phyloP scores from a whole-genome alignment of 129 eudicot species.

The Lactuca saligna region DNA sequence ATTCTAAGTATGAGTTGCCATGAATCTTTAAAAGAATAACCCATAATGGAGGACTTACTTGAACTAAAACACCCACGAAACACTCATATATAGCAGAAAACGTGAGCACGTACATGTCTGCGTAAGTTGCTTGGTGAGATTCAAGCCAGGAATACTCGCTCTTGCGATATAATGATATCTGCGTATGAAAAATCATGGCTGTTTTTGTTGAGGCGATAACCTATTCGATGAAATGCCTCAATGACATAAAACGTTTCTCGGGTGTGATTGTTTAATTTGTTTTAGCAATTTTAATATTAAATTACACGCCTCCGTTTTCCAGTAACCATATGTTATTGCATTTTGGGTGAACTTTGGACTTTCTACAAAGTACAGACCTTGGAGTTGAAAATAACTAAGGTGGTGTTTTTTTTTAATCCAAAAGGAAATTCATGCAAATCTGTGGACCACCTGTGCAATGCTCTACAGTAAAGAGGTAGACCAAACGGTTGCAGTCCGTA shows the following conservation, averaged over 20 bases:
- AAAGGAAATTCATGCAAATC: too few relatives aligned
- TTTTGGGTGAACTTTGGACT: background rate
- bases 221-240: conserved; percentile 12
- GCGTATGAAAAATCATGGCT: background rate
- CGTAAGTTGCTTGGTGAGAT: background rate
- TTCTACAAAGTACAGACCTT: background rate
- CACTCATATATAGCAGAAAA: too few relatives aligned
- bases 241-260: background rate
- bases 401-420: too few relatives aligned
- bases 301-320: too few relatives aligned
- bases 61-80: background rate
- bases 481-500: too few relatives aligned
- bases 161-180: background rate
- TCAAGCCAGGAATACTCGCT: background rate
- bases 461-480: too few relatives aligned
- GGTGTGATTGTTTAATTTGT: too few relatives aligned
- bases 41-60: background rate
- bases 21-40: background rate
- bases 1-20: background rate
- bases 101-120: background rate
- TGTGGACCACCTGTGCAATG: too few relatives aligned
- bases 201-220: background rate
- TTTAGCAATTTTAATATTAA: background rate
- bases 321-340: background rate
- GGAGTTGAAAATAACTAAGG: background rate